phyloP scores from a whole-genome alignment of 108 stramenopile species.

The Pelagomonas calceolata region DNA sequence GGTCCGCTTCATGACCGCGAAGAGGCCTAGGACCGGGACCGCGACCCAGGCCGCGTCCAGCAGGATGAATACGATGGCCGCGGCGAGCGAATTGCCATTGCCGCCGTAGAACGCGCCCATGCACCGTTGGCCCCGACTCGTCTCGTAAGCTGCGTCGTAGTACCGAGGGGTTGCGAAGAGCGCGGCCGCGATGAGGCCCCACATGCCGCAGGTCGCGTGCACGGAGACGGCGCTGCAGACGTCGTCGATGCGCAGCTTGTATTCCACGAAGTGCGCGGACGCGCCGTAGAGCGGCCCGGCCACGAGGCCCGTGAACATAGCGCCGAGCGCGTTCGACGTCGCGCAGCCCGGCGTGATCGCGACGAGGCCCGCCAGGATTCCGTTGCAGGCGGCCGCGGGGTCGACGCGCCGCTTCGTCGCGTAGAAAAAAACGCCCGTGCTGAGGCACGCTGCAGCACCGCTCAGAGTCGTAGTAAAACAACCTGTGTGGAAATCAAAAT shows the following conservation, averaged over 20 bases:
- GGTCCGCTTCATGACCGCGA: conserved; percentile 41
- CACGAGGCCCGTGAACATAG: conserved; percentile 65
- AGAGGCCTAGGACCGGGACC: conserved; percentile 60
- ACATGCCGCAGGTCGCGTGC: conserved; percentile 68
- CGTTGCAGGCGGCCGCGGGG: conserved; percentile 13
- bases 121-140: conserved; percentile 13
- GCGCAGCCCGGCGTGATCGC: conserved; percentile 64
- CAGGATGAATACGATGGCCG: conserved; percentile 55
- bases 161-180: conserved; percentile 58
- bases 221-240: conserved; percentile 49
- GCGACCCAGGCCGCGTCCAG: conserved; percentile 65
- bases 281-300: conserved; percentile 68
- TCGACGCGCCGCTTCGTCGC: conserved; percentile 1
- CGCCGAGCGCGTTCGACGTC: conserved; percentile 1
- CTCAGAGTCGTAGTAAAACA: conserved; percentile 84
- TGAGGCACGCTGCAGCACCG: not conserved
- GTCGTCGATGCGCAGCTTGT: conserved; percentile 7
- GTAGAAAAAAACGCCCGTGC: not conserved
- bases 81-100: conserved; percentile 37
- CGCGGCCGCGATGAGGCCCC: conserved; percentile 70
- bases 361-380: conserved; percentile 18
- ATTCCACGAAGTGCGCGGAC: conserved; percentile 44
- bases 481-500: too few relatives aligned
- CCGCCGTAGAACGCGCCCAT: conserved; percentile 31
- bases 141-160: conserved; percentile 37